Evolutionary conservation across 352 stramenopile genomes (phyloP), one percentile per base, ranked within the genome.

Genomic region (Phytophthora foliorum): DNA sequence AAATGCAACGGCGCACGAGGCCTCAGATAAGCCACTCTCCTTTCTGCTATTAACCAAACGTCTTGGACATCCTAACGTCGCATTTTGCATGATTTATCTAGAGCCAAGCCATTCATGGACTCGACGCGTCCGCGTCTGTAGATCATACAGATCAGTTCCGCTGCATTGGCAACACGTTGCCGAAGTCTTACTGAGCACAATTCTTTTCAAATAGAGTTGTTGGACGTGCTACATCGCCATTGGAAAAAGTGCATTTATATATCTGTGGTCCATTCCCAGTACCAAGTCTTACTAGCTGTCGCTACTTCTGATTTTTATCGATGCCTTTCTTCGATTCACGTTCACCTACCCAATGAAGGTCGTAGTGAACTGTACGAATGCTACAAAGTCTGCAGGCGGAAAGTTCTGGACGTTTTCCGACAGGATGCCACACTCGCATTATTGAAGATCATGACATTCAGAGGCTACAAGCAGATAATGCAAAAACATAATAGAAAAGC

Each of bases 401-500:
- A 66, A 50, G 32, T 19, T 0, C 16, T 61, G 11, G 39, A 61
- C n/a, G 44, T 61, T 7, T 61, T 61, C 34, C 14, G 38, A 1
- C 21, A 4, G 0, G 38, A 60, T 50, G 53, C 1, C 11, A 49
- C 3, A 29, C 31, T 22, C 36, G n/a, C n/a, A n/a, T n/a, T n/a
- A n/a, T 58, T 2, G 31, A 58, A 13, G 11, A 11, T 14, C 29
- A 29, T 32, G 29, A 44, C 25, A 49, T 60, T 19, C 60, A 24
- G 29, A 14, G 25, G 10, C 25, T 69, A 22, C 53, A 64, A 34
- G 27, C 9, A 3, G 36, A 55, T 19, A 64, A 69, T 34, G 62
- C 45, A 0, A 58, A 55, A 56, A n/a, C n/a, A n/a, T 25, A 59
- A 4, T 69, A 69, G 54, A 64, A 24, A 64, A 69, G 2, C 46